Percentiles rank a stretch among this genome's conserved stretches.
phyloP scores from a whole-genome alignment of 805 yeast genomes.

The Sungouiozyma ichnusensis region DNA sequence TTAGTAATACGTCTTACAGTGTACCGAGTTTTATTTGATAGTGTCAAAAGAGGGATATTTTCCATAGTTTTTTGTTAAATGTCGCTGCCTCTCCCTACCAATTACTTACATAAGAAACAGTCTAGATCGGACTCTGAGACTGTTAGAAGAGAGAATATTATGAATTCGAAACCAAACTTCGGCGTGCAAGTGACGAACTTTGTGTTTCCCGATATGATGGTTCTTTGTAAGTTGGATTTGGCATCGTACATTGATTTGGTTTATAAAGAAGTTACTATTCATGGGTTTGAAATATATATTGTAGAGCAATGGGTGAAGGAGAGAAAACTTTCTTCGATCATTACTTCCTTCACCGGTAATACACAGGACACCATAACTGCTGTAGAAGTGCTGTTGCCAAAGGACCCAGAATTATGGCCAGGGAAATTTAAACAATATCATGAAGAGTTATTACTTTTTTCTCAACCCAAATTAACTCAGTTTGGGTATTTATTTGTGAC shows the following conservation, averaged over 20 bases:
- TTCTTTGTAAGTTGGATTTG: slow-evolving; percentile 37
- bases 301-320: slow-evolving; percentile 92
- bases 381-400: slow-evolving; percentile 43
- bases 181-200: slow-evolving; percentile 15
- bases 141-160: not conserved
- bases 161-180: not conserved
- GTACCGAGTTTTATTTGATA: too few species aligned
- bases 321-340: slow-evolving; percentile 56
- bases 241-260: slow-evolving; percentile 33
- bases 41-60: too few species aligned
- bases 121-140: not conserved
- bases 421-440: slow-evolving; percentile 47
- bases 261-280: slow-evolving; percentile 39
- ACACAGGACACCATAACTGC: slow-evolving; percentile 50
- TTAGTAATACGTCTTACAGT: too few species aligned
- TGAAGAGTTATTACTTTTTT: slow-evolving; percentile 50
- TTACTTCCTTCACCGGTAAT: slow-evolving; percentile 86
- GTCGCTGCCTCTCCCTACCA: not conserved
- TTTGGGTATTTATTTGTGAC: slow-evolving; percentile 73
- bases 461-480: slow-evolving; percentile 51
- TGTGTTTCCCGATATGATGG: slow-evolving; percentile 48
- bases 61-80: too few species aligned
- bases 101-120: not conserved
- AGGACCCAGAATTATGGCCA: slow-evolving; percentile 28
- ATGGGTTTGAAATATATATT: slow-evolving; percentile 80